Evolutionary conservation across 1,139 yeast species (phyloP).

Genomic region (Meyerozyma athensensis): DNA sequence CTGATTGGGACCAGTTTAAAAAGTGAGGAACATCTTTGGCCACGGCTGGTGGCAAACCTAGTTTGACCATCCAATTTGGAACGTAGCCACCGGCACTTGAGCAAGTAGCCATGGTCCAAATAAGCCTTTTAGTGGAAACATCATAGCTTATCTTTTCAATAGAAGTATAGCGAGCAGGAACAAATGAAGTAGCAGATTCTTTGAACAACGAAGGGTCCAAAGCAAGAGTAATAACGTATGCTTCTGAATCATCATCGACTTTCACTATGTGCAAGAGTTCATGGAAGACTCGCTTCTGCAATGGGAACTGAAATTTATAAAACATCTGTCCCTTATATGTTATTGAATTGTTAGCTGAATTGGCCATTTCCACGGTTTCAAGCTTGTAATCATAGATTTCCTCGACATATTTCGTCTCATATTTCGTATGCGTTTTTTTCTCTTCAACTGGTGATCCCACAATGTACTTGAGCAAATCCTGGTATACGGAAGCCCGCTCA

Average conservation of each 20-base stretch:
- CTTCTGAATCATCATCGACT: constrained; percentile 25
- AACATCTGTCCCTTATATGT: constrained; percentile 27
- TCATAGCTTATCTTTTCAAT: constrained; percentile 49
- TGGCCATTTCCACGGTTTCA: constrained; percentile 9
- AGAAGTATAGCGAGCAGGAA: constrained; percentile 50
- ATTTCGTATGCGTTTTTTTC: constrained; percentile 17
- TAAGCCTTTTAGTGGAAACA: constrained; percentile 32
- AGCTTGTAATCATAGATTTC: constrained; percentile 22
- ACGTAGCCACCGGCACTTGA: constrained; percentile 65
- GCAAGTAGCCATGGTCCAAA: constrained; percentile 63
- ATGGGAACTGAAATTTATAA: constrained; percentile 48
- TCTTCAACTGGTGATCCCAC: constrained; percentile 12
- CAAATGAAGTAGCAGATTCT: constrained; percentile 18
- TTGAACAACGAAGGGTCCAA: constrained; percentile 22
- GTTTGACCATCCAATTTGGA: constrained; percentile 59
- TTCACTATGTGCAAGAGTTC: constrained; percentile 49
- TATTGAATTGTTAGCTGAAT: constrained; percentile 9
- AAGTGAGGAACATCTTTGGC: constrained; percentile 67
- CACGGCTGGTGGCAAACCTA: constrained; percentile 51
- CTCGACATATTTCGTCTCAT: constrained; percentile 31
- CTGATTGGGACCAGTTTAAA: constrained; percentile 36
- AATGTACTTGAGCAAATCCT: constrained; percentile 9
- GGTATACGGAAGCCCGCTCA: constrained; percentile 1
- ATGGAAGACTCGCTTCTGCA: constrained; percentile 50
- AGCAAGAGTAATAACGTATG: constrained; percentile 51